Evolutionary conservation across 2,329 filamentous ascomycete species (phyloP).

Genomic region (Celoporthe dispersa): DNA sequence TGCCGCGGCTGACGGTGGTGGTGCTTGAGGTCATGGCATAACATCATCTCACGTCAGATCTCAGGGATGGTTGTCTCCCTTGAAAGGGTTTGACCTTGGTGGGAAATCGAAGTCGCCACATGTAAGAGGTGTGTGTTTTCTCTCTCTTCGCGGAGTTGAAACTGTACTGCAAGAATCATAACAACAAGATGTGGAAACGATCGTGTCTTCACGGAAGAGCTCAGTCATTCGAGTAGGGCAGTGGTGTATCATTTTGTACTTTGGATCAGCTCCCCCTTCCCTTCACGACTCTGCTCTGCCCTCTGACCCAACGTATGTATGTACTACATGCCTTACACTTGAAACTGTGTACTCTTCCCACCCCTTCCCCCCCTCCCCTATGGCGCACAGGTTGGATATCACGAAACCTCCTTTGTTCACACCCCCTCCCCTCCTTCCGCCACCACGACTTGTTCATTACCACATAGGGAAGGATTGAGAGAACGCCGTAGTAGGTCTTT

Average conservation of each 20-base stretch:
- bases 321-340: slow-evolving; percentile 4
- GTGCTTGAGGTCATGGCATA: background rate
- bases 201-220: background rate
- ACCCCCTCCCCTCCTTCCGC: slow-evolving; percentile 1
- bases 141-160: no score
- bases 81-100: background rate
- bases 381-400: slow-evolving; percentile 18
- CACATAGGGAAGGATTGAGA: slow-evolving; percentile 22
- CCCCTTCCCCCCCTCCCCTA: background rate
- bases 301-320: background rate
- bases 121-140: no score
- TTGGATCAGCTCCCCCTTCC: background rate
- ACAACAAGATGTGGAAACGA: background rate
- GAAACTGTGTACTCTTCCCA: background rate
- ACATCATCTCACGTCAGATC: slow-evolving; percentile 9
- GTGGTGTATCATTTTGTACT: slow-evolving; percentile 18
- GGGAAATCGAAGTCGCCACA: background rate
- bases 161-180: background rate
- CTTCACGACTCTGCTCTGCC: background rate
- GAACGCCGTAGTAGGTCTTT: slow-evolving; percentile 25
- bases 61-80: no score
- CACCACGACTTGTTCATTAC: slow-evolving; percentile 17
- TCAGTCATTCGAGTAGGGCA: slow-evolving; percentile 6
- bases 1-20: background rate
- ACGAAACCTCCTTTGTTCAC: slow-evolving; percentile 13